Evolutionary conservation across 116 monocot genomes (phyloP), one percentile per base, ranked within the genome.

Genomic region (Cymodocea nodosa): DNA sequence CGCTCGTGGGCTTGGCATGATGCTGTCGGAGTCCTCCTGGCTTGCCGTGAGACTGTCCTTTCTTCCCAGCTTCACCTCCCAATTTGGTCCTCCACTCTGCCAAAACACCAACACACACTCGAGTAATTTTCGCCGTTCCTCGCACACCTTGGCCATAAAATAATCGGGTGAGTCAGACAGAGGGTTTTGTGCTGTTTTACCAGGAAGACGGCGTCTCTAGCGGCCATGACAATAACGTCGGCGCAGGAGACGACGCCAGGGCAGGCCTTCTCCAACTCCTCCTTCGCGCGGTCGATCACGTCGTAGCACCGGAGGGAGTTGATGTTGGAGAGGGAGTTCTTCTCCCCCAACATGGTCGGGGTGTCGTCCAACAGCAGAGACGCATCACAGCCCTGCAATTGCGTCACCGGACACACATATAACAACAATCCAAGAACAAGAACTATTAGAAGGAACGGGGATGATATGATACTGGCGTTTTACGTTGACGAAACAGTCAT

Each of bases 401-500:
- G 24, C 3, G 20, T 49, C 2, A 19, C 22, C 2, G 25, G 39
- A 4, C 15, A 14, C 1, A 3, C n/a, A n/a, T 34, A 30, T 40
- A 15, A 30, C 15, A 5, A 24, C 30, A 30, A 4, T 20, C 14
- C n/a, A 17, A 30, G 4, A 61, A 15, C 15, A 36, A 17, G 36
- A 36, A 17, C 4, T 20, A 54, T 16, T 44, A 20, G 35, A 35
- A 20, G 37, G 67, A 36, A 51, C 19, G 15, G 35, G 36, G 39
- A 64, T 34, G 39, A 15, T 50, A 14, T n/a, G 50, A 51, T 49
- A 4, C 0, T 2, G 23, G 12, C 2, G 2, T 8, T 61, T 50
- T 67, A 89, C 93, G 52, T 84, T 89, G 22, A 93, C 89, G 52
- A 93, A 89, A 73, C 93, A 93, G 64, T 93, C 93, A 34, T 93